Base-by-base conservation (phyloP, 805 yeast species). In the Babjeviella inositovora region DNA sequence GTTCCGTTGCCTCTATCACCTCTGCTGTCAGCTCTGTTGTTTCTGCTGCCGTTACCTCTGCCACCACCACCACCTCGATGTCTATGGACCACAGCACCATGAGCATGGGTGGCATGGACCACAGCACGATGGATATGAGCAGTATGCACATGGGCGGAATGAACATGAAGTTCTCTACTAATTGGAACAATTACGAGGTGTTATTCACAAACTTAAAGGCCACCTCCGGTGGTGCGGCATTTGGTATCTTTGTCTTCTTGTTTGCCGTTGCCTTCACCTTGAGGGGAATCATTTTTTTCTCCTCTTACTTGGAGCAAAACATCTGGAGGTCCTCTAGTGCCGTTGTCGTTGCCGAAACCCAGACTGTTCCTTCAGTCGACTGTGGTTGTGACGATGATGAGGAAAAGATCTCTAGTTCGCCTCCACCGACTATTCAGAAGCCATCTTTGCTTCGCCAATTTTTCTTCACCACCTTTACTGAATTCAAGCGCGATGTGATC, bases 181-280 rank as follows among this genome's bases (percentile, higher is more conserved):
- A 45, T 3, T 76, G 53, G 43, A 31, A 43, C 3, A 45, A 55
- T 19, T 67, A 68, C 31, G 82, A 87, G 0, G 81, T 77, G 1
- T 37, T 77, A 5, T 77, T 77, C 47, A 45, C 55, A 28, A 46
- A 49, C 0, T 45, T 77, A 22, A 36, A 38, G 8, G 87, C 87
- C 3, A 33, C 50, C 2, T 50, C 47, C 19, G 62, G 62, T 13
- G 82, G 59, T 7, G 59, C 62, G 24, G 84, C 80, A 0, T 77
- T 77, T 42, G 92, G 87, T 13, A 74, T 77, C 9, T 77, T 76
- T 37, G 47, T 69, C 17, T 47, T 71, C 8, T 39, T 77, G 12
- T 65, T 77, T 38, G 62, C 62, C 14, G 48, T 65, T 2, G 70
- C 72, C 1, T 63, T 77, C 37, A 49, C 60, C 17, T 56, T 70